A percentile compares a stretch with the other conserved stretches of the same genome.
Conservation (phyloP, 768 basidiomycete genomes). For the Lepiota subincarnata region DNA sequence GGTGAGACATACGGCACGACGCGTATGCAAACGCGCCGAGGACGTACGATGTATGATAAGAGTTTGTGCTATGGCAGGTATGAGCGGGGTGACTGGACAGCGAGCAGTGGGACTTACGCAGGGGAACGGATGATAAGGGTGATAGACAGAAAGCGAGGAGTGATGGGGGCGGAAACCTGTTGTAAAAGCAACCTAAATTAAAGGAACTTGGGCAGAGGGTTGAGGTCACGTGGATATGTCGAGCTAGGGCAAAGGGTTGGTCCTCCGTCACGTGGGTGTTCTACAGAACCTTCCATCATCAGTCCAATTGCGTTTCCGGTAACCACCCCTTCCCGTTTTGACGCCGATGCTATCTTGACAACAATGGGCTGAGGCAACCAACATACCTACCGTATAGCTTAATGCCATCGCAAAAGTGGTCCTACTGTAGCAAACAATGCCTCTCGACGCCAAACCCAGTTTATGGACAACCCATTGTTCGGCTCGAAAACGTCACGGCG, state of each 20-base stretch:
- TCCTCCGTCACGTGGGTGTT: constrained; percentile 22
- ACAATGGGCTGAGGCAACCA: constrained; percentile 1
- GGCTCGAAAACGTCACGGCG: too few species aligned
- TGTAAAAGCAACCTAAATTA: constrained; percentile 58
- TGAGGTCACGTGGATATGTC: constrained; percentile 35
- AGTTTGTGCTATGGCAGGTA: constrained; percentile 20
- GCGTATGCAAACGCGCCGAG: constrained; percentile 35
- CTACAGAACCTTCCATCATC: constrained; percentile 18
- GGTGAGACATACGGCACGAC: constrained; percentile 26
- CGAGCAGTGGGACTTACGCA: constrained; percentile 36
- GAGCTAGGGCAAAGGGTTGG: constrained; percentile 44
- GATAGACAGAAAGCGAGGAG: constrained; percentile 35
- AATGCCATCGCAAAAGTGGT: not conserved
- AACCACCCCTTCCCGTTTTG: not conserved
- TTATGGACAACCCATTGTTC: not conserved
- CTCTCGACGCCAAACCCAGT: not conserved
- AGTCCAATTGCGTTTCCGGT: not conserved
- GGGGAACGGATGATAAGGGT: constrained; percentile 36
- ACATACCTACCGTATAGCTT: not conserved
- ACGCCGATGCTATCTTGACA: not conserved
- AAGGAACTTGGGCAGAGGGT: constrained; percentile 71
- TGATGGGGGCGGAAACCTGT: constrained; percentile 44
- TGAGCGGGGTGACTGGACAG: constrained; percentile 15
- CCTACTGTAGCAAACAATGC: not conserved
- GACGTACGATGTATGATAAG: constrained; percentile 36